Conservation (phyloP, 1,139 yeast genomes). For the Debaryomyces psychrophilus region DNA sequence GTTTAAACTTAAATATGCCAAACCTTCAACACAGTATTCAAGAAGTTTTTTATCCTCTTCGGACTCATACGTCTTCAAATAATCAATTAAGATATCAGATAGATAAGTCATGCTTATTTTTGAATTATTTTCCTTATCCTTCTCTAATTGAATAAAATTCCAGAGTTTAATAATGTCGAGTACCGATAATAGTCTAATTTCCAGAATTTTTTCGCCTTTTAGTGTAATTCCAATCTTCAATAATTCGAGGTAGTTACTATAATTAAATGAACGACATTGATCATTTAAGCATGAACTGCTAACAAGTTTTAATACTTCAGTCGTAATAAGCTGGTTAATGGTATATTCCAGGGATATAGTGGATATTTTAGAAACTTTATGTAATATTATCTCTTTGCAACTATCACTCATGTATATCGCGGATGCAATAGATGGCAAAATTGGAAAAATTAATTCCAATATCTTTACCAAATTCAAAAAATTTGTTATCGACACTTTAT, state of each 20-base stretch:
- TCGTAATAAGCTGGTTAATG: conserved; percentile 16
- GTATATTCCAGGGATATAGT: conserved; percentile 13
- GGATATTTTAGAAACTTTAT: conserved; percentile 16
- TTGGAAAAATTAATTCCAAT: conserved; percentile 29
- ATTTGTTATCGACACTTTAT: conserved; percentile 14
- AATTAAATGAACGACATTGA: conserved; percentile 36
- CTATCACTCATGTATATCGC: conserved; percentile 24
- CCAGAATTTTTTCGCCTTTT: conserved; percentile 16
- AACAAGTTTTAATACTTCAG: conserved; percentile 29
- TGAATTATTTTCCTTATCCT: conserved; percentile 22
- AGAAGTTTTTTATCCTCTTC: conserved; percentile 14
- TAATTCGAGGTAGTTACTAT: conserved; percentile 32
- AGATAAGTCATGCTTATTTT: conserved; percentile 25
- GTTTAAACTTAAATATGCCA: conserved; percentile 50
- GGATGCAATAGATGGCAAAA: conserved; percentile 27
- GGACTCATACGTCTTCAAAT: conserved; percentile 17
- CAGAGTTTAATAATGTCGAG: conserved; percentile 47
- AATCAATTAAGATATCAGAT: conserved; percentile 21
- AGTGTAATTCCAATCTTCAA: conserved; percentile 26
- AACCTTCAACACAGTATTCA: conserved; percentile 43
- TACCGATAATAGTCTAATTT: conserved; percentile 34
- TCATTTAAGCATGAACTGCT: conserved; percentile 43
- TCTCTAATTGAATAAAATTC: conserved; percentile 38
- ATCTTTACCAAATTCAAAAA: conserved; percentile 28
- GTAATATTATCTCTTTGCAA: conserved; percentile 23